These are phyloP conservation scores for Ascochyta fabae DNA, from an alignment of 2,329 filamentous ascomycete genomes.

Conservation along the genomic window DNA sequence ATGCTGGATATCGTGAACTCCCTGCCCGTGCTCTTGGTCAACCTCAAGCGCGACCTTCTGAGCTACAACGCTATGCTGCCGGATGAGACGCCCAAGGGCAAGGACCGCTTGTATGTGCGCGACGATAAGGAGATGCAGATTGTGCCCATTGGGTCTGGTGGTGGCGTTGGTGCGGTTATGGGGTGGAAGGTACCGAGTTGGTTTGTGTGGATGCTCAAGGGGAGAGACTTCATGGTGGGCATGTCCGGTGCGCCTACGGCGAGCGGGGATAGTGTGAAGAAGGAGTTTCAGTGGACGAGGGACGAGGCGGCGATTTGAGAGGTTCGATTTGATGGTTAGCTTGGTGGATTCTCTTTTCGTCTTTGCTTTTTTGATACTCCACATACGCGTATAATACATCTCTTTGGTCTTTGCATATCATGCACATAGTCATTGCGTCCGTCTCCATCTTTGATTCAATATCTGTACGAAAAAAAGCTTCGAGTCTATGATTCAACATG, in stretches of 20 bases:
- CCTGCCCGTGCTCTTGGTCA: constrained; percentile 51
- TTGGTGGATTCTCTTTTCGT: background rate
- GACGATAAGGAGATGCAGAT: constrained; percentile 35
- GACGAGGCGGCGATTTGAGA: constrained; percentile 32
- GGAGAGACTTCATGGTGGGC: constrained; percentile 48
- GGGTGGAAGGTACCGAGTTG: constrained; percentile 49
- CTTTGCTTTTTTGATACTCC: background rate
- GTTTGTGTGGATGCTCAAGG: constrained; percentile 51
- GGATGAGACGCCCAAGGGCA: constrained; percentile 31
- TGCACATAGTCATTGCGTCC: background rate
- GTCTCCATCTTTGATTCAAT: too few relatives aligned
- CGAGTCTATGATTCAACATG: background rate
- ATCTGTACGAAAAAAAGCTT: too few relatives aligned
- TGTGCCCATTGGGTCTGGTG: constrained; percentile 41
- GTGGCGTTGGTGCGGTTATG: constrained; percentile 46
- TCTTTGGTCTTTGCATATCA: background rate
- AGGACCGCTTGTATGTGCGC: constrained; percentile 32
- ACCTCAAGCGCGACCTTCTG: constrained; percentile 57
- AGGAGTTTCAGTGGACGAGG: constrained; percentile 34
- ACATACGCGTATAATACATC: background rate
- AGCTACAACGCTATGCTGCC: constrained; percentile 29
- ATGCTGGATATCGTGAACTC: constrained; percentile 50
- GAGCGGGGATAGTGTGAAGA: constrained; percentile 30
- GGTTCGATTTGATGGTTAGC: background rate
- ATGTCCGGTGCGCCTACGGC: constrained; percentile 22